Base-by-base conservation (phyloP, 169 alveolate species). In the Eimeria praecox region DNA sequence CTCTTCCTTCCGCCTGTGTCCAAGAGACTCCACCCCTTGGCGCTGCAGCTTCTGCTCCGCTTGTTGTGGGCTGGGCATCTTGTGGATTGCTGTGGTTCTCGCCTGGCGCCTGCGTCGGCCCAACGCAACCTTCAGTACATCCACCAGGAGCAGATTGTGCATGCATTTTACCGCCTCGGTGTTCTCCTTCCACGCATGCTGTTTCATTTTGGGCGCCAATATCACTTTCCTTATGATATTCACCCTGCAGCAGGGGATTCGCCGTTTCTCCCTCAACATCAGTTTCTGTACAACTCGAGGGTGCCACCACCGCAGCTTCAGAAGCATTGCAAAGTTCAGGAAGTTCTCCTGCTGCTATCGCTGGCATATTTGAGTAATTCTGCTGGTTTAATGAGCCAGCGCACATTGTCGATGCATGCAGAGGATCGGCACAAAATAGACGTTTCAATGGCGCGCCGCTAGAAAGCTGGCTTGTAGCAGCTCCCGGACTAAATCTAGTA, bases 161-260 rank as follows among this genome's bases (percentile, higher is more conserved):
- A 14, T 12, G 24, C 20, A 24, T 27, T 20, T 30, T 30, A 33
- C 35, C 40, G 33, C 77, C 78, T 14, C 49, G 4, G 54, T 30
- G 75, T 18, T 85, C 71, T 49, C 90, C 71, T 54, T 80, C 66
- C 69, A 46, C 33, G 44, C 40, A 14, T n/a, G 62, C 35, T 33
- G 71, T n/a, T 33, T 30, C 90, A 30, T 52, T 22, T 22, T 54
- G 52, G 49, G 30, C 75, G n/a, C 24, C 77, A 38, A 30, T 35
- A 12, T 24, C 38, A 30, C 69, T 22, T 54, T 59, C 54, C 54
- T 85, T 56, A 42, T 78, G 40, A 38, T 85, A 56, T n/a, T 27
- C 78, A n/a, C 78, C 24, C 71, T 38, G 92, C 42, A 85, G 92
- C 78, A 85, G 18, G 56, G 92, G 78, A 30, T 56, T 85, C 33